Evolutionary conservation across 768 basidiomycete genomes (phyloP), one percentile per base, ranked within the genome.

Genomic region (Naganishia randhawae): DNA sequence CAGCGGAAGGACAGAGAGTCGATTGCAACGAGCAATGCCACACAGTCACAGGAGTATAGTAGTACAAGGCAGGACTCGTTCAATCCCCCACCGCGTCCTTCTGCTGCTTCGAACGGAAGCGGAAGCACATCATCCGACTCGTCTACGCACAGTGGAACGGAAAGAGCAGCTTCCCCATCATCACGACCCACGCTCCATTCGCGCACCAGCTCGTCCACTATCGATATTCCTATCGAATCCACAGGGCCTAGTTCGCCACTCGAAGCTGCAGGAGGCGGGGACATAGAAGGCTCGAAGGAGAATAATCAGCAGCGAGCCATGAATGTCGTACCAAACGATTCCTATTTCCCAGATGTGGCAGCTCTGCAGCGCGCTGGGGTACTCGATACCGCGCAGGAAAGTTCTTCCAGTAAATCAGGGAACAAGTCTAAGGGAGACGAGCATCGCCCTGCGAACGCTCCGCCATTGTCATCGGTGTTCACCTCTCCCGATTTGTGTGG

Each of bases 201-300:
- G 17, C 54, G 54, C 33, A 35, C 33, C n/a, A 55, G 54, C 22
- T 55, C 54, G 1, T 55, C 54, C 16, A 55, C 54, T n/a, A 55
- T 55, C 33, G 54, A 55, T 22, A 35, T 55, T 2, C 54, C 54
- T n/a, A 55, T 55, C 54, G 33, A 55, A 35, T 35, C 32, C 5
- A 37, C 33, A 22, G 45, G 25, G n/a, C 45, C n/a, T 48, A 22
- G 45, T 48, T 48, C 45, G n/a, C 45, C 45, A 22, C 45, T n/a
- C 5, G 54, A 55, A n/a, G 54, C 31, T 29, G 33, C 11, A 37
- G 17, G 35, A 14, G 54, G 32, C 2, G 13, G 14, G n/a, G 31
- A 55, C 16, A 32, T 9, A 32, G 19, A 37, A 32, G 19, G 1
- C 8, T 11, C 33, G 54, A 33, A n/a, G 54, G 50, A 8, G 27